Conservation (phyloP, 2,329 filamentous ascomycete genomes). For the Alternaria triticina region DNA sequence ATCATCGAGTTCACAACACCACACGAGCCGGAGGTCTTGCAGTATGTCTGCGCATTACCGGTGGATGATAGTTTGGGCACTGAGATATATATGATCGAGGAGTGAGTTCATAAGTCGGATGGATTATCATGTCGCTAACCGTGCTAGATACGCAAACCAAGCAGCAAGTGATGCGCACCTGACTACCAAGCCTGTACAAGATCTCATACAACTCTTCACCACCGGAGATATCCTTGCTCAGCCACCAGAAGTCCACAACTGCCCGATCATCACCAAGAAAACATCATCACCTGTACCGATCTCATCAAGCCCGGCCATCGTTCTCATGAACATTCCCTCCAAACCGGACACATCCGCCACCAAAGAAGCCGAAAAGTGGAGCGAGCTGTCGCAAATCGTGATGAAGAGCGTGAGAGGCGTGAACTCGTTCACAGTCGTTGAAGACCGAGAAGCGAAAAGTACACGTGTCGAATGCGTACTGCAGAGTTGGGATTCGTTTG, state of each 20-base stretch:
- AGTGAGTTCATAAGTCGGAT: slow-evolving; percentile 1
- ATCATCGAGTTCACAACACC: slow-evolving; percentile 30
- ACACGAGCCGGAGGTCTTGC: slow-evolving; percentile 30
- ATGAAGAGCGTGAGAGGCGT: slow-evolving; percentile 11
- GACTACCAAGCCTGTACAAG: slow-evolving; percentile 27
- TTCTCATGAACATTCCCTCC: slow-evolving; percentile 22
- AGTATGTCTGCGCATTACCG: slow-evolving; percentile 32
- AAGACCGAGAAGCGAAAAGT: slow-evolving; percentile 17
- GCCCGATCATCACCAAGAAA: slow-evolving; percentile 10
- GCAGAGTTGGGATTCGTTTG: slow-evolving; percentile 6
- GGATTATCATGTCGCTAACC: fast-evolving
- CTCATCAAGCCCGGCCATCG: slow-evolving; percentile 18
- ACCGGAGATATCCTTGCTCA: slow-evolving; percentile 25
- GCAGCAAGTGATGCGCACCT: slow-evolving; percentile 30
- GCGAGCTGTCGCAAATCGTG: slow-evolving; percentile 5
- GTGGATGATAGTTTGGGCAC: slow-evolving; percentile 18
- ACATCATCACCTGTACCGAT: background rate
- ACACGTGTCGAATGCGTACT: slow-evolving; percentile 18
- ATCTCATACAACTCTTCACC: slow-evolving; percentile 29
- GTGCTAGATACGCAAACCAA: slow-evolving; percentile 22
- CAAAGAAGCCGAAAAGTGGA: slow-evolving; percentile 12
- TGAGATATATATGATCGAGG: slow-evolving; percentile 38
- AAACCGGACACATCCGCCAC: slow-evolving; percentile 3
- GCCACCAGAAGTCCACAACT: slow-evolving; percentile 29
- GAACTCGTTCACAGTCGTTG: slow-evolving; percentile 7